Evolutionary conservation across 768 basidiomycete genomes (phyloP).

Genomic region (Suillus lakei): DNA sequence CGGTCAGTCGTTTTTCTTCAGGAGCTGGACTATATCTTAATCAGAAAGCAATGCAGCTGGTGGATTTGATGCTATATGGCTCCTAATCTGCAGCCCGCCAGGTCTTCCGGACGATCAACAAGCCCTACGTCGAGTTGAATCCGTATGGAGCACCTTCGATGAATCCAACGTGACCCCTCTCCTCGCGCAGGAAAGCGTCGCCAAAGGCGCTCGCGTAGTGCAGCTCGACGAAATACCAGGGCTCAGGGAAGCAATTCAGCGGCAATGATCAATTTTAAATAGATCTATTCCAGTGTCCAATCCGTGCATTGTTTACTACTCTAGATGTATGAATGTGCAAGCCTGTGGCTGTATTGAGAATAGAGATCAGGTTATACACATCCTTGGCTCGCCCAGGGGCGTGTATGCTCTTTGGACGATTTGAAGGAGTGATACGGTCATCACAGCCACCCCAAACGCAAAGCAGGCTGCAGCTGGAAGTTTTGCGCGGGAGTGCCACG

Average conservation of each 20-base stretch:
- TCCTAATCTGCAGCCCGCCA: slow-evolving; percentile 75
- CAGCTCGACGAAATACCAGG: slow-evolving; percentile 59
- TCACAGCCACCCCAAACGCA: slow-evolving; percentile 74
- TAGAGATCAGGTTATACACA: slow-evolving; percentile 51
- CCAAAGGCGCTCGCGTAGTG: slow-evolving; percentile 70
- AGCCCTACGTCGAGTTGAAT: slow-evolving; percentile 66
- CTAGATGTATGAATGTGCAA: slow-evolving; percentile 25
- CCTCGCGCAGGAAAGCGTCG: slow-evolving; percentile 69
- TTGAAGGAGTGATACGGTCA: slow-evolving; percentile 77
- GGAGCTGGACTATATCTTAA: slow-evolving; percentile 8
- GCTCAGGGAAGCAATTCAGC: slow-evolving; percentile 45
- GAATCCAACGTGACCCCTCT: slow-evolving; percentile 74
- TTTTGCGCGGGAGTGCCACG: slow-evolving; percentile 74
- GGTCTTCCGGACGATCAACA: slow-evolving; percentile 43
- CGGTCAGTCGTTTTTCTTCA: slow-evolving; percentile 53
- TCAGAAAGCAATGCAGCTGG: slow-evolving; percentile 64
- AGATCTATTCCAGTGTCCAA: neutral
- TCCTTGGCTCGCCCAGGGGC: slow-evolving; percentile 68
- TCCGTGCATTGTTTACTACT: neutral
- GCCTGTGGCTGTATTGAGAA: slow-evolving; percentile 5
- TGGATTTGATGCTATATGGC: slow-evolving; percentile 96
- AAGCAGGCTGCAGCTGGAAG: slow-evolving; percentile 78
- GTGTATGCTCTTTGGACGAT: slow-evolving; percentile 83
- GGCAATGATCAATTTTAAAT: slow-evolving; percentile 16
- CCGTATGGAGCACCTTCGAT: slow-evolving; percentile 67